A percentile compares a stretch with the other conserved stretches of the same genome.
phyloP scores from a whole-genome alignment of 495 filamentous ascomycete species.

The Hypomontagnella submonticulosa region DNA sequence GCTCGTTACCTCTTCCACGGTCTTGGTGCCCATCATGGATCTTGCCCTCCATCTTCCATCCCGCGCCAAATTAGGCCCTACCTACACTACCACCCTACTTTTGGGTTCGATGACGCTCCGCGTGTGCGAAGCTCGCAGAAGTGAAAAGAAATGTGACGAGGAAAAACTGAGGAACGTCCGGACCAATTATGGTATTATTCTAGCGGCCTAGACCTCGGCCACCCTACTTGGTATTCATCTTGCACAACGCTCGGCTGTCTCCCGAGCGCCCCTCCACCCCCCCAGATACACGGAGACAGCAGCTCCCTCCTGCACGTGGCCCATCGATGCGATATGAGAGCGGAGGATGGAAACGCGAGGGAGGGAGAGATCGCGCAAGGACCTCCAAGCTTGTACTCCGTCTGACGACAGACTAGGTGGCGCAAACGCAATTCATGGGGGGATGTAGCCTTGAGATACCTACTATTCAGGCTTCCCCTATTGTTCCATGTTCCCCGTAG shows the following conservation, averaged over 20 bases:
- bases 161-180: slow-evolving; percentile 10
- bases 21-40: slow-evolving; percentile 19
- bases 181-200: slow-evolving; percentile 3
- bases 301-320: slow-evolving; percentile 27
- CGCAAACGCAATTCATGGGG: slow-evolving; percentile 21
- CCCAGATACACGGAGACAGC: slow-evolving; percentile 5
- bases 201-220: no score
- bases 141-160: slow-evolving; percentile 27
- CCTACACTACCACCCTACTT: not conserved
- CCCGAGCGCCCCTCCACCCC: slow-evolving; percentile 9
- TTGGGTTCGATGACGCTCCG: slow-evolving; percentile 26
- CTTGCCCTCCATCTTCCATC: slow-evolving; percentile 2
- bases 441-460: slow-evolving; percentile 14
- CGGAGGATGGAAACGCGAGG: not conserved
- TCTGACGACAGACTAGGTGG: slow-evolving; percentile 29
- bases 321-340: slow-evolving; percentile 19
- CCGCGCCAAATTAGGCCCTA: not conserved
- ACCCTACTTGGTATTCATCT: not conserved
- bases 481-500: no score
- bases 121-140: slow-evolving; percentile 11
- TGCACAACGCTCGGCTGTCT: slow-evolving; percentile 12
- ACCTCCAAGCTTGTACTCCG: slow-evolving; percentile 17
- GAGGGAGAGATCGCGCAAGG: slow-evolving; percentile 28
- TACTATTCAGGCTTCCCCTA: no score
- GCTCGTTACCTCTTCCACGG: slow-evolving; percentile 41